Conservation (phyloP, 2,329 filamentous ascomycete genomes). For the Blastomyces silverae region DNA sequence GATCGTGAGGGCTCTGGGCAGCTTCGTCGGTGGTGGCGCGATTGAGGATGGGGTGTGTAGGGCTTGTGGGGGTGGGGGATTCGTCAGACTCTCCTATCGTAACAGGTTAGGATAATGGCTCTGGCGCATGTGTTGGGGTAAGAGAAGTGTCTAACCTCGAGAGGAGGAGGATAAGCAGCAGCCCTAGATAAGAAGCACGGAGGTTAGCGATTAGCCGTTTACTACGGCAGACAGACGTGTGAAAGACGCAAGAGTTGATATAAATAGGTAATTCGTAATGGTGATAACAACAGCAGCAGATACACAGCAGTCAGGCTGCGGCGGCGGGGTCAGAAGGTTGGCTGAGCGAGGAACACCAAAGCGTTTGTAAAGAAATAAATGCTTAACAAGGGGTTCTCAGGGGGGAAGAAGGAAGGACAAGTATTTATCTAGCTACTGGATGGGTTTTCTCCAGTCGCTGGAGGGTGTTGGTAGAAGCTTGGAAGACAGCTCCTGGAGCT, state of each 20-base stretch:
- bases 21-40: constrained; percentile 14
- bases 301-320: background rate
- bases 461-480: background rate
- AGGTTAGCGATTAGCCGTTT: background rate
- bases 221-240: background rate
- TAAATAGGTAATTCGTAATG: background rate
- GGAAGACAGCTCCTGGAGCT: background rate
- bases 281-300: background rate
- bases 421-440: background rate
- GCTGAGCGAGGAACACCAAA: background rate
- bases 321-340: background rate
- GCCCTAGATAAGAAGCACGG: constrained; percentile 27
- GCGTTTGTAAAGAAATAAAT: background rate
- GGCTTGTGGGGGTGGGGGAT: constrained; percentile 11
- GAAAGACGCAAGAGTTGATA: background rate
- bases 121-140: background rate
- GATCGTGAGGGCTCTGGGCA: constrained; percentile 18
- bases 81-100: constrained; percentile 14
- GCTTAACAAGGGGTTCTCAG: background rate
- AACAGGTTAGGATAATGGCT: background rate
- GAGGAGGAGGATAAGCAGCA: constrained; percentile 36
- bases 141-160: constrained; percentile 24
- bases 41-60: constrained; percentile 18
- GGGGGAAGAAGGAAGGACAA: background rate
- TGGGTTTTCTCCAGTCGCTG: background rate